Base-by-base conservation (phyloP, 2,329 filamentous ascomycete species). In the Clonostachys solani region DNA sequence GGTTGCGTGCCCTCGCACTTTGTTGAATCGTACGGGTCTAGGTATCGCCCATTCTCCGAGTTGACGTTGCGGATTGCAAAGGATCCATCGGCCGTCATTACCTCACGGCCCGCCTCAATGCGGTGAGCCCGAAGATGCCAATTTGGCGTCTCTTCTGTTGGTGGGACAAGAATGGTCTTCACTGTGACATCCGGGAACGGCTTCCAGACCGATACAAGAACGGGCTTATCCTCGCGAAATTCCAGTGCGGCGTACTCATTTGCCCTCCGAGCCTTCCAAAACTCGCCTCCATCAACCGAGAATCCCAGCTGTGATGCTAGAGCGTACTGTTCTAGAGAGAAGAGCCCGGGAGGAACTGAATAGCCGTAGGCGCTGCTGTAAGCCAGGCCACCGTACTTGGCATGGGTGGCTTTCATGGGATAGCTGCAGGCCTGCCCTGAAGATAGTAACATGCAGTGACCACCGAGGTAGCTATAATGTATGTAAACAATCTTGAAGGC, bases 301-400 rank as follows among this genome's bases (percentile, higher is more conserved):
- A 92, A 67, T 1, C 87, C 87, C 3, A 92, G 76, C 56, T 89
- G 85, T 5, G 84, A 88, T 47, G 89, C 87, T 2, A 89, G 78
- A 0, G 87, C 85, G 59, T 85, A 88, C 58, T 90, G 87, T 61
- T 90, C 86, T 2, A 92, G 77, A 1, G 84, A 84, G 63, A 89
- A 88, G 17, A 83, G 77, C 0, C 65, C 67, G 1, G 56, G 59
- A 0, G 67, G 66, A 6, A 71, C 66, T 33, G 61, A 65, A 46
- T 73, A 74, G 5, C 56, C 63, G 45, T 73, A 73, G 1, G 67
- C 50, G 3, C 71, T 73, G 0, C 70, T 73, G 52, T 74, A 72
- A 13, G 68, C 68, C 41, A 72, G 69, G 49, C 71, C 72, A 46
- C 62, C 57, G 48, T 72, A 72, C 51, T 72, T 72, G 3, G 69